Base-by-base conservation (phyloP, 495 filamentous ascomycete species). In the Stereocaulon alpinum region DNA sequence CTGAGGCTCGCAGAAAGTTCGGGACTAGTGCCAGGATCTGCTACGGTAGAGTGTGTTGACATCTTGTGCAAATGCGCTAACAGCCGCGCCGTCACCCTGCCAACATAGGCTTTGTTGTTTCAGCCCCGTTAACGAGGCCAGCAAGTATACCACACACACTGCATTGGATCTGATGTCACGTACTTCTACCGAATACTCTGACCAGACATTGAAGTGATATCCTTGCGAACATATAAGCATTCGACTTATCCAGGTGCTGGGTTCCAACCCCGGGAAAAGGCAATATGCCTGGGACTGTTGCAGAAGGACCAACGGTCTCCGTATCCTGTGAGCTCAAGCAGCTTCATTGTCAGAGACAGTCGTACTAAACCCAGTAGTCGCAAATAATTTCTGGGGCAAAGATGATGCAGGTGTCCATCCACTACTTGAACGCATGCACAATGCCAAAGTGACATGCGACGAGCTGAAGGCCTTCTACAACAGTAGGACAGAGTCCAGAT, bases 371-470 rank as follows among this genome's bases (percentile, higher is more conserved):
- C 27, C 12, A 9, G 24, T 64, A 95, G 90, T 97, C 73, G 91
- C 94, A 67, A 97, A 97, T 75, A 97, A 99, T 70, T 99, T 99
- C 74, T 99, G 94, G 94, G 94, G 94, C 61, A 96, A 92, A 77
- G 91, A 99, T 71, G 94, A 99, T 77, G 94, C 94, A 43, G 94
- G 94, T 64, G 88, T 97, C 64, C 78, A 79, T 47, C 94, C 94
- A 56, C 82, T 99, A 72, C 81, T 99, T 44, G 89, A 94, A 69
- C 91, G 94, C 68, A 95, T 99, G 89, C 88, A 92, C 70, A 86
- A 85, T 76, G 87, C 94, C 37, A 99, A 99, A 77, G 80, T 86
- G 61, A 96, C 94, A 12, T 93, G 87, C 70, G 94, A 99, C 68
- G 94, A 99, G 71, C 72, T 99, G 54, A 91, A 90, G 67, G 74